A percentile compares a stretch with the other conserved stretches of the same genome.
phyloP scores from a whole-genome alignment of 192 early-diverging fungal species.

The Umbelopsis sp. region DNA sequence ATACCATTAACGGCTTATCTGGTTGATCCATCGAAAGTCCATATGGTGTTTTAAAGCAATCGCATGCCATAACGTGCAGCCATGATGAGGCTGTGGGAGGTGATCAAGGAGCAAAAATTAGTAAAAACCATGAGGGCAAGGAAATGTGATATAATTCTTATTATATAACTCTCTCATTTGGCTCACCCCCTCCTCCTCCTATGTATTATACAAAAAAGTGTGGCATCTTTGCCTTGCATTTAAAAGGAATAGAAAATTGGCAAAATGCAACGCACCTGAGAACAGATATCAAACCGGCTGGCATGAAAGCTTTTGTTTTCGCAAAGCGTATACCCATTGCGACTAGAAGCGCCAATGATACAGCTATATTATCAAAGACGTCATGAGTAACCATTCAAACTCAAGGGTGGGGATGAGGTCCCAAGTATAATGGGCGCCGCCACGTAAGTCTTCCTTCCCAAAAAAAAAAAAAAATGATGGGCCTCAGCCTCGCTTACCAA shows the following conservation, averaged over 20 bases:
- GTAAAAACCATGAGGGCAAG: not conserved
- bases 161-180: not conserved
- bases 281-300: conserved; percentile 44
- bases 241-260: not conserved
- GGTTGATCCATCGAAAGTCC: too few species aligned
- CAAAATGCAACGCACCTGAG: conserved; percentile 33
- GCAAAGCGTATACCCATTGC: conserved; percentile 47
- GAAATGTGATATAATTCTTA: too few species aligned
- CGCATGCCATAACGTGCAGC: not conserved
- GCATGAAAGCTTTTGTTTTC: conserved; percentile 48
- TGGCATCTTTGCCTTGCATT: not conserved
- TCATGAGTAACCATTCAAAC: too few species aligned
- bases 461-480: not conserved
- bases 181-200: not conserved
- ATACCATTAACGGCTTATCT: too few species aligned
- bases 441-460: not conserved
- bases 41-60: not conserved
- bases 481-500: conserved; percentile 33
- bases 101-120: not conserved
- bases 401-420: too few species aligned
- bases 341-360: conserved; percentile 28
- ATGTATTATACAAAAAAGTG: too few species aligned
- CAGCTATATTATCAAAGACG: conserved; percentile 18
- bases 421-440: not conserved
- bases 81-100: conserved; percentile 12